Conservation (phyloP, 352 stramenopile genomes). For the Phytopythium cucurbitacearum region DNA sequence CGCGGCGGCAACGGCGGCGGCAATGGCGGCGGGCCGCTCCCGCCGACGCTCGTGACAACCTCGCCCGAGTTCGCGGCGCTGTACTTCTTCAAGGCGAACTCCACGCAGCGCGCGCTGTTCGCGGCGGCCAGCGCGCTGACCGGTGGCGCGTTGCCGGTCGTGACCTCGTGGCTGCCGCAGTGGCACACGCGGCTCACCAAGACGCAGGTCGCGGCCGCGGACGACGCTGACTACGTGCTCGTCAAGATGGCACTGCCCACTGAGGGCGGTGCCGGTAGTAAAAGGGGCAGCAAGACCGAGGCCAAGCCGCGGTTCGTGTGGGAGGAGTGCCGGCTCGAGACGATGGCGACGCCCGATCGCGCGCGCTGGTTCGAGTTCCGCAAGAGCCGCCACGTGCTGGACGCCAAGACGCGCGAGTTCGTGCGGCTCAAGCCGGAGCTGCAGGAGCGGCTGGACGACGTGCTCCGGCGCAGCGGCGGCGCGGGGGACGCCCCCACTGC, state of each 20-base stretch:
- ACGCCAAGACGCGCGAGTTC: constrained; percentile 44
- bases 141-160: constrained; percentile 32
- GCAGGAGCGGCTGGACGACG: constrained; percentile 33
- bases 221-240: constrained; percentile 53
- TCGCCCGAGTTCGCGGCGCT: constrained; percentile 4
- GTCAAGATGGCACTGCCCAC: constrained; percentile 23
- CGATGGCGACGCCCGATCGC: constrained; percentile 11
- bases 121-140: constrained; percentile 30
- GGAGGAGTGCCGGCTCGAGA: constrained; percentile 39
- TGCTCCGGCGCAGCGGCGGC: constrained; percentile 13
- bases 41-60: constrained; percentile 1
- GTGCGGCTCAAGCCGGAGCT: constrained; percentile 53
- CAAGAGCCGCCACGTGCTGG: constrained; percentile 66
- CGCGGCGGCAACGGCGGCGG: neutral
- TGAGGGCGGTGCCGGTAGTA: constrained; percentile 11
- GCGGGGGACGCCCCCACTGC: constrained; percentile 8
- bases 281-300: constrained; percentile 16
- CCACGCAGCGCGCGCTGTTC: constrained; percentile 37
- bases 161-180: constrained; percentile 53
- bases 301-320: constrained; percentile 21
- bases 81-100: constrained; percentile 13
- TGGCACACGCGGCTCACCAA: constrained; percentile 54
- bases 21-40: neutral
- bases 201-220: constrained; percentile 24
- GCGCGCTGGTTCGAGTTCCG: constrained; percentile 63